Evolutionary conservation across 1,139 yeast genomes (phyloP).

Genomic region (Yamadazyma buinensis): DNA sequence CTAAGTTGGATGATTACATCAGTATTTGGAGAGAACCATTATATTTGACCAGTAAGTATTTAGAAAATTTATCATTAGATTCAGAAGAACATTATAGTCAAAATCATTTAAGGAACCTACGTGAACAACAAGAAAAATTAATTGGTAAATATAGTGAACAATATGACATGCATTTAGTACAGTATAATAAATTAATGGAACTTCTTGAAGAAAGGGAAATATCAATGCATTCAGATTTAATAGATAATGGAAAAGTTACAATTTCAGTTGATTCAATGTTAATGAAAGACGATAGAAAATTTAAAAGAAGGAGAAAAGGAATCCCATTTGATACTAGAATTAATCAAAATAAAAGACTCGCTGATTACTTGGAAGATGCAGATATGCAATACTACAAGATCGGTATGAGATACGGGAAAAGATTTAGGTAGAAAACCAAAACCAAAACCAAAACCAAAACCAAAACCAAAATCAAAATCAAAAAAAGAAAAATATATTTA

Average conservation of each 20-base stretch:
- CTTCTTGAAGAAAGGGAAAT: conserved; percentile 19
- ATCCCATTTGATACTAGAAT: conserved; percentile 23
- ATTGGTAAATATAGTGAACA: conserved; percentile 24
- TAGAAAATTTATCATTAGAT: conserved; percentile 14
- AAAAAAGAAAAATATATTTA: too few relatives aligned
- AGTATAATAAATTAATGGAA: conserved; percentile 15
- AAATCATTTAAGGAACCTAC: conserved; percentile 3
- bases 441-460: too few relatives aligned
- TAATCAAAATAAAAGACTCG: conserved; percentile 30
- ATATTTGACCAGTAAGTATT: conserved; percentile 23
- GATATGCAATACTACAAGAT: conserved; percentile 22
- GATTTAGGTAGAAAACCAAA: too few relatives aligned
- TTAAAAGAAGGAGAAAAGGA: conserved; percentile 15
- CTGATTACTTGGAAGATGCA: conserved; percentile 22
- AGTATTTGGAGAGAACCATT: conserved; percentile 10
- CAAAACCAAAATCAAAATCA: too few relatives aligned
- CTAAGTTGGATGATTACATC: background rate
- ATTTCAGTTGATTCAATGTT: conserved; percentile 6
- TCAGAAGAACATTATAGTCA: conserved; percentile 15
- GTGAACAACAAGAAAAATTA: conserved; percentile 14
- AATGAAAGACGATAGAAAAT: conserved; percentile 5
- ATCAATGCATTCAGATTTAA: conserved; percentile 35
- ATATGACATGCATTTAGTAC: conserved; percentile 18
- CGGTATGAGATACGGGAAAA: conserved; percentile 29
- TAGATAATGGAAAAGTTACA: conserved; percentile 10